Base-by-base conservation (phyloP, 2,329 filamentous ascomycete species). In the Cladosporium oxysporum region DNA sequence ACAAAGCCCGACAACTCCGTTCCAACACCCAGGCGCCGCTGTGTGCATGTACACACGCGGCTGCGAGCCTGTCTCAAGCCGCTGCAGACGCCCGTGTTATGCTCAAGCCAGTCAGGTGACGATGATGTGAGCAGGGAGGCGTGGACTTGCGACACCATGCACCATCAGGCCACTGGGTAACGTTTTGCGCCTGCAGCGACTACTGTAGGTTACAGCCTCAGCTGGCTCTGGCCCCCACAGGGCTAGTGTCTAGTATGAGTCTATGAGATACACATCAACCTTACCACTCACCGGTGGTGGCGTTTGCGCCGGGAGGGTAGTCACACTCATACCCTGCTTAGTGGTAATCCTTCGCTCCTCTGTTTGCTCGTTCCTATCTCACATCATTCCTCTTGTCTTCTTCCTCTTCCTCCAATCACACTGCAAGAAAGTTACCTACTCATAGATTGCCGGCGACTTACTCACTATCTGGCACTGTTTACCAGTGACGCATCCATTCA, bases 161-260 rank as follows among this genome's bases (percentile, higher is more conserved):
- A 55, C 23, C 37, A 57, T 63, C 61, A 57, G 61, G 14, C 61
- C 61, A 63, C 60, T 26, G n/a, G 41, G 33, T 14, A 58, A 58
- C 49, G 18, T 49, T 62, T 37, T 53, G 28, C 47, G 21, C 61
- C 23, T 63, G 61, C 61, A 63, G 61, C 31, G 28, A 55, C 52
- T 53, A 53, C 47, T 53, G 59, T 37, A 23, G 59, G 44, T 57
- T 57, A 26, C 61, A 63, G 61, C 50, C 61, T 63, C 61, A 63
- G 61, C 61, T 63, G 61, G 50, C n/a, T 44, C 61, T 63, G 61
- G 61, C 61, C 61, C 61, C 61, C 61, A 63, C 61, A 63, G 50
- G 61, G 47, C 61, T 63, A 63, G 61, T 28, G 33, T 44, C 35
- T 57, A 57, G 35, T n/a, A 37, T 52, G 23, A 47, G 41, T 47